These are phyloP conservation scores for Chlorella ohadii DNA, from an alignment of 139 green algal species.

Conservation along the genomic window DNA sequence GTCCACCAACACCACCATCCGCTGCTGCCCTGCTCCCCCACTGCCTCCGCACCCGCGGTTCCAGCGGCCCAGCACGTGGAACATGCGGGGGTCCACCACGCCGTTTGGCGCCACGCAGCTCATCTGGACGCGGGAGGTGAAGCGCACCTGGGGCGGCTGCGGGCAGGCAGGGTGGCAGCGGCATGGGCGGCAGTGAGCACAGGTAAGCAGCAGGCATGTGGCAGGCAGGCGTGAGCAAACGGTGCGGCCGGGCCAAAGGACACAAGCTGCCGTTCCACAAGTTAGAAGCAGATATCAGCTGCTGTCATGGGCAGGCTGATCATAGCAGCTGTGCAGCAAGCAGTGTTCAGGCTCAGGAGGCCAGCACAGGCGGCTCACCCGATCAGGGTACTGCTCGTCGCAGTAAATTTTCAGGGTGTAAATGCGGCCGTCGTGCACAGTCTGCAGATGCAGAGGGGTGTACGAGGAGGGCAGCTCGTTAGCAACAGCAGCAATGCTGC, in stretches of 20 bases:
- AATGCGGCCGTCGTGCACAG: slow-evolving; percentile 91
- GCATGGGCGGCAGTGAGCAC: neutral
- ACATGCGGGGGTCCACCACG: slow-evolving; percentile 56
- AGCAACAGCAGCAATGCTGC: neutral
- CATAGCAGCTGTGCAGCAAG: too few relatives aligned
- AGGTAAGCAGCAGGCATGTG: too few relatives aligned
- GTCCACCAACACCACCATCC: too few relatives aligned
- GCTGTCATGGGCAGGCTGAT: too few relatives aligned
- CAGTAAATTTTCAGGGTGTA: slow-evolving; percentile 92
- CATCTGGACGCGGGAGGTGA: slow-evolving; percentile 64
- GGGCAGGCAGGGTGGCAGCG: neutral
- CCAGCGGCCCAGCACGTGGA: slow-evolving; percentile 86
- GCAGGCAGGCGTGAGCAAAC: too few relatives aligned
- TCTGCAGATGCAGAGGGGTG: slow-evolving; percentile 37
- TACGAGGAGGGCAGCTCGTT: too few relatives aligned
- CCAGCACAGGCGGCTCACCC: too few relatives aligned
- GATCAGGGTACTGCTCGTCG: slow-evolving; percentile 86
- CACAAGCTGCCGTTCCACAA: too few relatives aligned
- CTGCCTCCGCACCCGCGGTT: slow-evolving; percentile 30
- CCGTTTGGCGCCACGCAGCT: slow-evolving; percentile 52
- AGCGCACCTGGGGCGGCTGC: slow-evolving; percentile 59
- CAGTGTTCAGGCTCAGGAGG: too few relatives aligned
- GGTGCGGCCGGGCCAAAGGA: too few relatives aligned
- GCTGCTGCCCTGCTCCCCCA: too few relatives aligned
- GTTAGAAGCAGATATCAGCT: too few relatives aligned